Conservation (phyloP, 148 eudicot genomes). For the Camellia japonica region DNA sequence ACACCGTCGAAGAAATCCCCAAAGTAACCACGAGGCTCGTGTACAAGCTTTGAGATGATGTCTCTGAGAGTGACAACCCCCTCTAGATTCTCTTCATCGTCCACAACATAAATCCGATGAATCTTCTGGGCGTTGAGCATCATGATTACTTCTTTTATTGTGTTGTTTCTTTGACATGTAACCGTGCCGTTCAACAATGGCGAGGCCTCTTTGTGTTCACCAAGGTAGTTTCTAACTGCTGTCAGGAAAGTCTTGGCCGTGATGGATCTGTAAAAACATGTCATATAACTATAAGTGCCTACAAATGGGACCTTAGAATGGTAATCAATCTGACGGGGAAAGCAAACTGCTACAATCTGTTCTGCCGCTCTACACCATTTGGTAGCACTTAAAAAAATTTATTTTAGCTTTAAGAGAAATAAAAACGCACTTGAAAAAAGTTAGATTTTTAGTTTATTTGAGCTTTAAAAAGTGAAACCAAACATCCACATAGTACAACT, state of each 20-base stretch:
- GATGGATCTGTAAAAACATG: constrained; percentile 62
- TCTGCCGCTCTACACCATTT: too few relatives aligned
- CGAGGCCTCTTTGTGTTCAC: constrained; percentile 43
- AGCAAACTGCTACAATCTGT: neutral
- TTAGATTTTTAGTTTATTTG: too few relatives aligned
- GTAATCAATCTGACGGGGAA: neutral
- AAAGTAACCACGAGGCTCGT: constrained; percentile 86
- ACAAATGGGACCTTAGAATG: neutral
- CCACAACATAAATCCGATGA: constrained; percentile 81
- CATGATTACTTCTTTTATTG: constrained; percentile 68
- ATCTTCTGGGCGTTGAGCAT: constrained; percentile 73
- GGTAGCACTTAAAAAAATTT: too few relatives aligned
- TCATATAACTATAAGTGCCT: neutral
- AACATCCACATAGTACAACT: too few relatives aligned
- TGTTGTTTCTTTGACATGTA: constrained; percentile 55
- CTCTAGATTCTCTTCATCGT: constrained; percentile 58
- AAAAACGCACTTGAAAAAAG: too few relatives aligned
- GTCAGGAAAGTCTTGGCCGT: constrained; percentile 83
- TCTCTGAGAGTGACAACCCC: constrained; percentile 92
- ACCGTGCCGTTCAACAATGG: constrained; percentile 58
- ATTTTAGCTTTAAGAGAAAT: too few relatives aligned
- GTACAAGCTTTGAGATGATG: constrained; percentile 92
- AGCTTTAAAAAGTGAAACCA: too few relatives aligned
- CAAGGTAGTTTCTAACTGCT: constrained; percentile 66
- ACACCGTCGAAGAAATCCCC: constrained; percentile 96